These are phyloP conservation scores for Primulina huaijiensis DNA, from an alignment of 257 asterid genomes.

Conservation along the genomic window DNA sequence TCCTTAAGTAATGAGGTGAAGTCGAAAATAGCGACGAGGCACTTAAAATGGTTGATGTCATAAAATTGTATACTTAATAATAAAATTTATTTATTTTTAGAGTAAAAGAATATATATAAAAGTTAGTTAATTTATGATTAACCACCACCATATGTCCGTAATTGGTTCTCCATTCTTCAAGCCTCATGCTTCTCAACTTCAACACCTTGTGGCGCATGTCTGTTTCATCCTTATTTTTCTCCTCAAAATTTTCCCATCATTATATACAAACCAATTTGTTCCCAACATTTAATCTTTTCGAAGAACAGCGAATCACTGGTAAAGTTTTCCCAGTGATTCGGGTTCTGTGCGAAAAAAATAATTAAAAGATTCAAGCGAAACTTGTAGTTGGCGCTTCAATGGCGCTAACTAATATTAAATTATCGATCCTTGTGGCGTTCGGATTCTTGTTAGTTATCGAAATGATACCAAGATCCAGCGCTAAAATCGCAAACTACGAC, in stretches of 20 bases:
- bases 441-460: conserved; percentile 24
- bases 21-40: too few species aligned
- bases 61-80: too few species aligned
- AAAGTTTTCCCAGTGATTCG: conserved; percentile 38
- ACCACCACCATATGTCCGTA: conserved; percentile 9
- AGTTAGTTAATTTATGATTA: background rate
- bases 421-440: conserved; percentile 21
- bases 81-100: too few species aligned
- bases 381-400: conserved; percentile 13
- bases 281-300: conserved; percentile 4
- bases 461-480: conserved; percentile 32
- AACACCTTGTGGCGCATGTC: background rate
- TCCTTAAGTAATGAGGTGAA: too few species aligned
- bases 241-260: background rate
- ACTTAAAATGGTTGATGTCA: too few species aligned
- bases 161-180: conserved; percentile 37
- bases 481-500: conserved; percentile 45
- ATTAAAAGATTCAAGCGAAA: background rate
- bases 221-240: background rate
- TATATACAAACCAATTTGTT: conserved; percentile 2
- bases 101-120: too few species aligned
- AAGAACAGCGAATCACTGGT: conserved; percentile 40
- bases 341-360: conserved; percentile 4
- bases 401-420: conserved; percentile 23
- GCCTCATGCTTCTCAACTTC: conserved; percentile 11